Base-by-base conservation (phyloP, 352 stramenopile species). In the Globisporangium paroecandrum region DNA sequence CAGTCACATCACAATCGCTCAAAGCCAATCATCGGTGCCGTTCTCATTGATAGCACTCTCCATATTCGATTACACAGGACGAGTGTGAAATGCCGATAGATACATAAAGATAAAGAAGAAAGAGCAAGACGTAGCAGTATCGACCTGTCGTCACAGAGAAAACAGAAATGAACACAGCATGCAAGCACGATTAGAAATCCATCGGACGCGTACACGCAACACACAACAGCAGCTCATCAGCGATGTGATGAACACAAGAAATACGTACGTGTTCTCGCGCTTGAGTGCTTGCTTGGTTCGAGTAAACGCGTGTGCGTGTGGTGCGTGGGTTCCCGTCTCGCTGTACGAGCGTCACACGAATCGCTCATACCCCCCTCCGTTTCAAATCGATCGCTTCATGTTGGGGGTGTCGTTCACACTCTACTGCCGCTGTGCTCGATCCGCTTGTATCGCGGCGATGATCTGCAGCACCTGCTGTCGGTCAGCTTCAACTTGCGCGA, bases 401-500 rank as follows among this genome's bases (percentile, higher is more conserved):
- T n/a, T 47, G 13, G 41, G 41, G 41, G 10, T n/a, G 41, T n/a
- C 41, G 20, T 47, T 47, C 15, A 18, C 15, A 68, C 51, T 69
- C 59, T 78, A 75, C 61, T 79, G 71, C 41, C 78, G 76, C 29
- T 74, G 69, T 62, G 71, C 77, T 60, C 89, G 91, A 27, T 79
- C 68, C 9, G 81, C 84, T 34, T 85, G 84, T 59, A 94, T 90
- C 29, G 87, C 75, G 12, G 81, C 81, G 51, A 96, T 90, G 34
- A 96, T 76, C 68, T 90, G 76, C 66, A 94, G 66, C 13, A 93
- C 85, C 49, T 93, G 77, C 71, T 87, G 77, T 24, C 88, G 76
- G 55, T 96, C 86, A 13, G 75, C 71, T 67, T 96, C 88, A 56
- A 94, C 74, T 71, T 94, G 86, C 49, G 86, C 86, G 51, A 96